A percentile compares a stretch with the other conserved stretches of the same genome.
These are phyloP conservation scores for Ceriops decandra DNA, from an alignment of 345 rosid species.

Conservation along the genomic window DNA sequence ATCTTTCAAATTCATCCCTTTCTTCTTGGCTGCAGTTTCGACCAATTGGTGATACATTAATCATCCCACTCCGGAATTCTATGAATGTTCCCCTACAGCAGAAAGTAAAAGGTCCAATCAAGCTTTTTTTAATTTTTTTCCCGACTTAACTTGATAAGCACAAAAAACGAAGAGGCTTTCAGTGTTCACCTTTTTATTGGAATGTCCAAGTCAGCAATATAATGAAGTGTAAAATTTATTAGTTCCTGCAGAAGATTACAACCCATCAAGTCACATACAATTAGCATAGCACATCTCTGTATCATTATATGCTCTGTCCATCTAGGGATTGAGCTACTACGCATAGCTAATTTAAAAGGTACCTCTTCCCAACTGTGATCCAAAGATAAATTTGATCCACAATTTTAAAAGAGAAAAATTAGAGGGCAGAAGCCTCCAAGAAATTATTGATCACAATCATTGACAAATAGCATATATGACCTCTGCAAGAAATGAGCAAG, in stretches of 20 bases:
- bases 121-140: not conserved
- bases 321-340: not conserved
- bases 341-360: not conserved
- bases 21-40: slow-evolving; percentile 99
- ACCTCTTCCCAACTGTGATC: not conserved
- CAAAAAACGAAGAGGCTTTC: not conserved
- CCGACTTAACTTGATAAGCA: not conserved
- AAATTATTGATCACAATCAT: not conserved
- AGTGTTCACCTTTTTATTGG: slow-evolving; percentile 78
- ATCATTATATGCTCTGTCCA: not conserved
- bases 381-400: not conserved
- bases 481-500: not conserved
- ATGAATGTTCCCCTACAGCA: slow-evolving; percentile 83
- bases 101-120: slow-evolving; percentile 11
- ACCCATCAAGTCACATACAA: slow-evolving; percentile 4
- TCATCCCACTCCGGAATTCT: slow-evolving; percentile 96
- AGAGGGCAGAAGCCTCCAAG: not conserved
- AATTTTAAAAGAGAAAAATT: not conserved
- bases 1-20: slow-evolving; percentile 92
- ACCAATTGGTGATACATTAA: slow-evolving; percentile 96
- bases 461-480: not conserved
- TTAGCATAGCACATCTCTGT: slow-evolving; percentile 3
- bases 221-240: slow-evolving; percentile 76
- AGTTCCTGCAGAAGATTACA: slow-evolving; percentile 58
- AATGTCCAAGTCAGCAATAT: slow-evolving; percentile 95